Evolutionary conservation across 495 filamentous ascomycete species (phyloP).

Genomic region (Penicillium coffeae): DNA sequence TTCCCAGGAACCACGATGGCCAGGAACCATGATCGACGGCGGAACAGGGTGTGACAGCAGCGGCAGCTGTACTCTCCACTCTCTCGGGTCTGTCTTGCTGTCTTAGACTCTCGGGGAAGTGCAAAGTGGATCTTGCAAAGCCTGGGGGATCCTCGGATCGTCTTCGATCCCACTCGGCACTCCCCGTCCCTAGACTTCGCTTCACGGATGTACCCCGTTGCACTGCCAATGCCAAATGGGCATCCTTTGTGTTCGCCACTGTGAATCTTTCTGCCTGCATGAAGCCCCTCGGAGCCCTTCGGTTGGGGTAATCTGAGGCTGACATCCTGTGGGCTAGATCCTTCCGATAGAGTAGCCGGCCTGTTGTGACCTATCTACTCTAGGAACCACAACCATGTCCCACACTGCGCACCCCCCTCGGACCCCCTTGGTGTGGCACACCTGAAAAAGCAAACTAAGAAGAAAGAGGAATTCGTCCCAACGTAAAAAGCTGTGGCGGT

Average conservation of each 20-base stretch:
- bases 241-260: neutral
- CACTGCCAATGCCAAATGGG: neutral
- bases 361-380: constrained; percentile 16
- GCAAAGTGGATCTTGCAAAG: neutral
- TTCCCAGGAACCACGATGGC: neutral
- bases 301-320: neutral
- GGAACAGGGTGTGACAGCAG: neutral
- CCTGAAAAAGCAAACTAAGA: neutral
- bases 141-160: constrained; percentile 17
- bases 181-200: neutral
- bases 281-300: neutral
- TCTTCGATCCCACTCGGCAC: constrained; percentile 7
- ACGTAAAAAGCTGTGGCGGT: constrained; percentile 16
- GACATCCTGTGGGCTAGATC: neutral
- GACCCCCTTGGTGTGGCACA: constrained; percentile 15
- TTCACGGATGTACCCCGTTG: neutral
- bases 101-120: neutral
- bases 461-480: neutral
- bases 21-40: too few relatives aligned
- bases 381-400: neutral
- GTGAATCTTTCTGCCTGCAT: neutral
- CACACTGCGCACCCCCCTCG: neutral
- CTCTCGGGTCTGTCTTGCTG: neutral
- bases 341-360: neutral
- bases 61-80: neutral